Base-by-base conservation (phyloP, 1,284 basidiomycete species). In the Trametes polyzona region DNA sequence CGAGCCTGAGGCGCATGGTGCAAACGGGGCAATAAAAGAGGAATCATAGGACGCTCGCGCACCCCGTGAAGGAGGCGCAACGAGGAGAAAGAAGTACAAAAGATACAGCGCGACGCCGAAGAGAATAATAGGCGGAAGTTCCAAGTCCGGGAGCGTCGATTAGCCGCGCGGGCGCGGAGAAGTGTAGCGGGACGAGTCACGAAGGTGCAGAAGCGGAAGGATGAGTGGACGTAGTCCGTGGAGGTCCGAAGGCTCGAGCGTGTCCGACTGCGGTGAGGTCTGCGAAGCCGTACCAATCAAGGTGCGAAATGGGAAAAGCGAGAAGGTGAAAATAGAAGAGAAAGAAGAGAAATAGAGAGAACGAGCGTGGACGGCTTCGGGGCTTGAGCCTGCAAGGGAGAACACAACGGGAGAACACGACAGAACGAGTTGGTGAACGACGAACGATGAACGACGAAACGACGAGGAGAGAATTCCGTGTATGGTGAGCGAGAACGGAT, bases 121-220 rank as follows among this genome's bases (percentile, higher is more conserved):
- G 39, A n/a, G 27, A 30, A 54, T 40, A 57, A 52, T 27, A 47
- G 19, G n/a, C n/a, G n/a, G n/a, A n/a, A n/a, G n/a, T n/a, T n/a
- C 3, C 27, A 49, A 17, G 50, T 50, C 54, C 54, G 40, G 36
- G 42, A 16, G 49, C n/a, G 58, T 43, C 58, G 58, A 57, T 60
- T 60, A 55, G 33, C 33, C 33, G 11, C 17, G 33, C 17, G 33
- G 14, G 11, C 11, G 33, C 33, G 33, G 3, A 35, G 33, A 16
- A n/a, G 33, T 35, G 33, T 35, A 35, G 33, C 33, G 33, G 11
- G 11, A 35, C 14, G 42, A 26, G 23, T 24, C 17, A n/a, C 21
- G 23, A 30, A 17, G 16, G 27, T 1, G 7, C 29, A 27, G n/a
- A 12, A 17, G 36, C 14, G 24, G 33, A 23, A 17, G 9, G 21